phyloP scores from a whole-genome alignment of 305 asterid genomes.

The Fraxinus greggii region DNA sequence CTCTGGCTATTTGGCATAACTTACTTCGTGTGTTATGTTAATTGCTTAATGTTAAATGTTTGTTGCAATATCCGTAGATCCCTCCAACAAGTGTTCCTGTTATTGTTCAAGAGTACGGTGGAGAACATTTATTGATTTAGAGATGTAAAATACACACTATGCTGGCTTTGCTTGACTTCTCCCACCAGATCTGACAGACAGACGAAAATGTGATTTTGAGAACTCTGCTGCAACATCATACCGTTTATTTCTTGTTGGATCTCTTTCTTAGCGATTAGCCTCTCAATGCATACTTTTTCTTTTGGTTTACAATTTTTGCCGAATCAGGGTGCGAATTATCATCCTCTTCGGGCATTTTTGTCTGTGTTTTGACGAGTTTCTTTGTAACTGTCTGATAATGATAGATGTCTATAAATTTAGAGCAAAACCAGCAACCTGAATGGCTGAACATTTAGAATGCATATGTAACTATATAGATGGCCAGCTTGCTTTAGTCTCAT shows the following conservation, averaged over 20 bases:
- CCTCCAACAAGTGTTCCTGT: constrained; percentile 98
- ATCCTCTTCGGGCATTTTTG: constrained; percentile 67
- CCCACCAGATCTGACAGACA: neutral
- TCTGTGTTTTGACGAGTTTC: neutral
- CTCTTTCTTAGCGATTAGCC: constrained; percentile 4
- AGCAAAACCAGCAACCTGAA: neutral
- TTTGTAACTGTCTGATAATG: neutral
- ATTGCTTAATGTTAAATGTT: neutral
- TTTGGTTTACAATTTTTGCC: constrained; percentile 29
- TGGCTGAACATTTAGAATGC: neutral
- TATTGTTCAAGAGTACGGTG: constrained; percentile 76
- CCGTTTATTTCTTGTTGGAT: constrained; percentile 13
- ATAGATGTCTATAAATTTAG: neutral
- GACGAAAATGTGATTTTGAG: constrained; percentile 9
- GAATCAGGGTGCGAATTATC: constrained; percentile 54
- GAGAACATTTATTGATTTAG: constrained; percentile 69
- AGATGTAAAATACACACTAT: constrained; percentile 18
- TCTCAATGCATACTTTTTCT: neutral
- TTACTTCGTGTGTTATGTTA: neutral
- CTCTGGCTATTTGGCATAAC: neutral
- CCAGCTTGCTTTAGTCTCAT: neutral
- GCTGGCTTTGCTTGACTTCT: neutral
- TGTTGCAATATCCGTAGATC: constrained; percentile 44
- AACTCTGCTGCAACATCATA: constrained; percentile 16
- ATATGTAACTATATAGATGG: neutral